Evolutionary conservation across 2,329 filamentous ascomycete species (phyloP).

Genomic region (Colletotrichum costaricense): DNA sequence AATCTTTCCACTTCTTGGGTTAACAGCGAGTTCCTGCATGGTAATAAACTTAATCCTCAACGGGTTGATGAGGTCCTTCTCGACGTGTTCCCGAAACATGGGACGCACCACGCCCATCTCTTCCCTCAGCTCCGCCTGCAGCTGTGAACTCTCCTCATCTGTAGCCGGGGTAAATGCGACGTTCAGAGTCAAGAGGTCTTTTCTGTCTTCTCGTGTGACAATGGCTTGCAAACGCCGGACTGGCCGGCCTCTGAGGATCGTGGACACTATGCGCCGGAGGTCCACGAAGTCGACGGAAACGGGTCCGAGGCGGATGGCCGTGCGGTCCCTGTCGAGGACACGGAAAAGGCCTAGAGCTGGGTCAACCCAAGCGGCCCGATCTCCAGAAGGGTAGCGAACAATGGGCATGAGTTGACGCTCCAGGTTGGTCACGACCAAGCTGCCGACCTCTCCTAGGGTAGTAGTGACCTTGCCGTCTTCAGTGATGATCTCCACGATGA

Average conservation of each 20-base stretch:
- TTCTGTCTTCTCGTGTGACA: conserved; percentile 15
- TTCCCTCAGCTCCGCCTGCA: conserved; percentile 6
- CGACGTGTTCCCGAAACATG: conserved; percentile 30
- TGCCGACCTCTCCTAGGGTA: conserved; percentile 10
- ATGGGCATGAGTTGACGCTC: conserved; percentile 31
- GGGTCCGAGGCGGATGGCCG: conserved; percentile 27
- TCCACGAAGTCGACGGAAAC: conserved; percentile 29
- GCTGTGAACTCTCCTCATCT: conserved; percentile 8
- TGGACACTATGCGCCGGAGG: conserved; percentile 20
- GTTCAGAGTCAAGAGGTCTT: conserved; percentile 24
- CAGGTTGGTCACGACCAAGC: conserved; percentile 26
- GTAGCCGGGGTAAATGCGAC: conserved; percentile 1
- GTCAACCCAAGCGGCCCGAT: conserved; percentile 29
- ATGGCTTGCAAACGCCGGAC: conserved; percentile 25
- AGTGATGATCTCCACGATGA: conserved; percentile 24
- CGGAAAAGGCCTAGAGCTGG: conserved; percentile 26
- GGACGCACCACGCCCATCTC: conserved; percentile 20
- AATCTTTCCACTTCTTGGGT: conserved; percentile 26
- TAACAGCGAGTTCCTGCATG: conserved; percentile 23
- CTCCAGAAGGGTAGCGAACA: conserved; percentile 28
- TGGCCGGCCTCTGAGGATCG: conserved; percentile 2
- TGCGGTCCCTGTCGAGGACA: conserved; percentile 30
- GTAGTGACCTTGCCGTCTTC: conserved; percentile 16
- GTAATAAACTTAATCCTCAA: conserved; percentile 15
- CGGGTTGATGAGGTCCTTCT: conserved; percentile 25